These are phyloP conservation scores for Penstemon barbatus DNA, from an alignment of 257 asterid species.

Conservation along the genomic window DNA sequence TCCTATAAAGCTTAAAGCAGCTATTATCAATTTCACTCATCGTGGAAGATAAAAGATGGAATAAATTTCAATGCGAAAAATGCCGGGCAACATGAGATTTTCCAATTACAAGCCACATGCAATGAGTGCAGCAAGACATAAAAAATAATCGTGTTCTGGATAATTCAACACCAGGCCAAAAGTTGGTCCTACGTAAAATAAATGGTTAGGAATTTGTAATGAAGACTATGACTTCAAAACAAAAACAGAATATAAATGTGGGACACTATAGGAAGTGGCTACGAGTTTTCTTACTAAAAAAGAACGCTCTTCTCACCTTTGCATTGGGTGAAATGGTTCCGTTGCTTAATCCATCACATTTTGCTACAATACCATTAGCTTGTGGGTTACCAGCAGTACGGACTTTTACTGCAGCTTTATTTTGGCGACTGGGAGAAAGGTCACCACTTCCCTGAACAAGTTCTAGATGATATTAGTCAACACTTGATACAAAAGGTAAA, in stretches of 20 bases:
- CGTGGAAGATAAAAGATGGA: conserved; percentile 21
- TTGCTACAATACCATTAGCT: conserved; percentile 46
- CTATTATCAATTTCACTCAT: conserved; percentile 41
- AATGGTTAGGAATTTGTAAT: conserved; percentile 1
- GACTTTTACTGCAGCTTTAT: conserved; percentile 47
- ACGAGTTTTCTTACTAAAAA: conserved; percentile 22
- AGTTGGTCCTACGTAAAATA: conserved; percentile 9
- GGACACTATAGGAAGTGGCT: background rate
- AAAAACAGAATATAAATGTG: conserved; percentile 8
- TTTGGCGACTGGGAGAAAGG: conserved; percentile 64
- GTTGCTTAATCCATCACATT: conserved; percentile 63
- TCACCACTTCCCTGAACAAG: conserved; percentile 70
- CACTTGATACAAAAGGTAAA: conserved; percentile 19
- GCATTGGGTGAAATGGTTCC: conserved; percentile 54
- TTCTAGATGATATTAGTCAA: conserved; percentile 33
- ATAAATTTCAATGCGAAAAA: background rate
- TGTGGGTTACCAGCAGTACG: conserved; percentile 61
- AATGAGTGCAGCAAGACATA: background rate
- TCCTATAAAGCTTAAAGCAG: conserved; percentile 70
- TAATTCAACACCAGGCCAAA: conserved; percentile 18
- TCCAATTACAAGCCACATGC: conserved; percentile 21
- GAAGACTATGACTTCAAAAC: conserved; percentile 11
- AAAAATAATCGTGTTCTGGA: background rate
- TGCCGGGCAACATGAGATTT: conserved; percentile 2
- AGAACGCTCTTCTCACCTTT: conserved; percentile 48